These are phyloP conservation scores for Boletus smithii DNA, from an alignment of 1,284 basidiomycete species.

Conservation along the genomic window DNA sequence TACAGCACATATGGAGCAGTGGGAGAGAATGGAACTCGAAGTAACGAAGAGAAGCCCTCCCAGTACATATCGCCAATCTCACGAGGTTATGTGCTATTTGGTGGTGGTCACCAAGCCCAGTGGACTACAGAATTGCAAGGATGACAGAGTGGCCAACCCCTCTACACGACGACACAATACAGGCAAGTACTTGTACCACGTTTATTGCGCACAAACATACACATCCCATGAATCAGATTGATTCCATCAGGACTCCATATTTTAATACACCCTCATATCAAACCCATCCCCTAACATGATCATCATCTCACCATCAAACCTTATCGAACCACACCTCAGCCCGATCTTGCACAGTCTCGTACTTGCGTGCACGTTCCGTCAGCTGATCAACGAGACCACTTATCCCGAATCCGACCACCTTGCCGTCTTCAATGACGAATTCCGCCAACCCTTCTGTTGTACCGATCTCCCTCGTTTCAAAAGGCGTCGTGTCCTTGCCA, in stretches of 20 bases:
- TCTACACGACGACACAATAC: too few relatives aligned
- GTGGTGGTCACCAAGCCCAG: neutral
- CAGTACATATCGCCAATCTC: neutral
- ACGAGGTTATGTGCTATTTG: neutral
- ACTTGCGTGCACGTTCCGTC: conserved; percentile 18
- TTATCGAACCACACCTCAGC: conserved; percentile 30
- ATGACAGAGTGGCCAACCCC: too few relatives aligned
- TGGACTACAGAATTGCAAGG: too few relatives aligned
- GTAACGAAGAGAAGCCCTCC: too few relatives aligned
- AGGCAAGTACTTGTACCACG: too few relatives aligned
- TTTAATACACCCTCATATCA: too few relatives aligned
- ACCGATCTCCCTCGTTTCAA: conserved; percentile 20
- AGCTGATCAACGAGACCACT: conserved; percentile 13
- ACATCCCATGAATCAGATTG: neutral
- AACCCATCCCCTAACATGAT: too few relatives aligned
- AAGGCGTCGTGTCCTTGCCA: conserved; percentile 30
- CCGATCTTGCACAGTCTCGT: conserved; percentile 16
- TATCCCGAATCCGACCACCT: conserved; percentile 30
- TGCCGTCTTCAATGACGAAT: conserved; percentile 23
- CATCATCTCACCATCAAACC: too few relatives aligned
- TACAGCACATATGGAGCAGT: too few relatives aligned
- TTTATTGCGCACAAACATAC: too few relatives aligned
- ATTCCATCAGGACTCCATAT: neutral
- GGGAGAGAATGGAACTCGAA: too few relatives aligned
- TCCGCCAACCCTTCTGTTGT: conserved; percentile 8